Evolutionary conservation across 257 asterid genomes (phyloP).

Genomic region (Gentiana macrophylla): DNA sequence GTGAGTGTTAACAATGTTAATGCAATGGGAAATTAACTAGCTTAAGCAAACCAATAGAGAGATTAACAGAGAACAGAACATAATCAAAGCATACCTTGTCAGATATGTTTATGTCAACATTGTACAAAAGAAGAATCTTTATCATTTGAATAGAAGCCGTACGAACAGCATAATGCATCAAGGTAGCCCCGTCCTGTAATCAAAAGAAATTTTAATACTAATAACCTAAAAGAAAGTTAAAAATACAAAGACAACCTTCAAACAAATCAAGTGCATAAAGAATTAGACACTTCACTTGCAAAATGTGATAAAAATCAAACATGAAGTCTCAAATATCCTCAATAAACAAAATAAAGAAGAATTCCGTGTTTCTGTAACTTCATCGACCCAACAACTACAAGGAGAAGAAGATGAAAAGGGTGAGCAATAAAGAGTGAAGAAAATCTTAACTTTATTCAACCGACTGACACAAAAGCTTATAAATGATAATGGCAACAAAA

Average conservation of each 20-base stretch:
- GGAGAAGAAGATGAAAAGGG: not conserved
- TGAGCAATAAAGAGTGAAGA: not conserved
- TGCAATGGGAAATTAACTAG: constrained; percentile 9
- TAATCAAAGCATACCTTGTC: constrained; percentile 45
- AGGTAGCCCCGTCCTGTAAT: constrained; percentile 80
- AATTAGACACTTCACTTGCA: not conserved
- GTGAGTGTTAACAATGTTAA: constrained; percentile 1
- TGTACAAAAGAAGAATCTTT: constrained; percentile 72
- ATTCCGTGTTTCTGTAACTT: not conserved
- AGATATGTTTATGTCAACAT: constrained; percentile 66
- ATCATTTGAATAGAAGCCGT: constrained; percentile 80
- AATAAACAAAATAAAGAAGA: not conserved
- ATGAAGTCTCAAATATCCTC: not conserved
- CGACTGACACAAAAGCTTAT: not conserved
- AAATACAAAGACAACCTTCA: not conserved
- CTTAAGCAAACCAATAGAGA: not conserved
- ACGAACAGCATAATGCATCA: constrained; percentile 87
- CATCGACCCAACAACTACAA: not conserved
- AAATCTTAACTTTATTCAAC: not conserved
- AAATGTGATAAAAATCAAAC: not conserved
- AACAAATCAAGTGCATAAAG: not conserved
- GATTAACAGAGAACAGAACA: constrained; percentile 1
- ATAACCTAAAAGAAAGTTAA: not conserved
- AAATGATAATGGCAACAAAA: not conserved
- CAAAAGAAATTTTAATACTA: constrained; percentile 8